Evolutionary conservation across 2,329 filamentous ascomycete species (phyloP).

Genomic region (Colletotrichum orbiculare): DNA sequence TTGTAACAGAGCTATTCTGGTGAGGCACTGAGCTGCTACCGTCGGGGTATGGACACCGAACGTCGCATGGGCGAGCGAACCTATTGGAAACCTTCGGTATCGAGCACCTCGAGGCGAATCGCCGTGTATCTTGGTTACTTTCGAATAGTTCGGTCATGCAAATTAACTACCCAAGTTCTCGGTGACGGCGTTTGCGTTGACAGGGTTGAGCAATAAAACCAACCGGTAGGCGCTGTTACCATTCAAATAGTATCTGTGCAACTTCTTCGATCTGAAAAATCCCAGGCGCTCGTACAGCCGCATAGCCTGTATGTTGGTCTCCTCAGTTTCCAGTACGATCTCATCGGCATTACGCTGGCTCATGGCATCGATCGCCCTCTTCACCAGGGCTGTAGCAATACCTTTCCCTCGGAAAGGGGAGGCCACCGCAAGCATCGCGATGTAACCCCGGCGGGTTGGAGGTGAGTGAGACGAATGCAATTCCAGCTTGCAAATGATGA

Average conservation of each 20-base stretch:
- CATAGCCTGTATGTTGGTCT: slow-evolving; percentile 89
- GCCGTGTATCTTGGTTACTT: too few relatives aligned
- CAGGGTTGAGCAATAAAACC: slow-evolving; percentile 78
- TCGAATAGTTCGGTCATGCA: neutral
- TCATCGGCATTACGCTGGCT: slow-evolving; percentile 85
- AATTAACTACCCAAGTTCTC: slow-evolving; percentile 48
- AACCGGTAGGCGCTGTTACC: slow-evolving; percentile 94
- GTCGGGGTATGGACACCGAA: too few relatives aligned
- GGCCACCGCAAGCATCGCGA: slow-evolving; percentile 96
- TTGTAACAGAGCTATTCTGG: too few relatives aligned
- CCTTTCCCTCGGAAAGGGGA: slow-evolving; percentile 83
- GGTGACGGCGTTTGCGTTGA: slow-evolving; percentile 53
- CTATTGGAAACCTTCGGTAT: too few relatives aligned
- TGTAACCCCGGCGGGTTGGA: slow-evolving; percentile 85
- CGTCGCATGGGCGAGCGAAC: too few relatives aligned
- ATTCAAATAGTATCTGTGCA: slow-evolving; percentile 96
- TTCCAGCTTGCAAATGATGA: slow-evolving; percentile 95
- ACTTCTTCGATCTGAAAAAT: slow-evolving; percentile 89
- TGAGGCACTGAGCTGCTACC: too few relatives aligned
- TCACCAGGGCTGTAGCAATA: slow-evolving; percentile 90
- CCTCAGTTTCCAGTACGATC: slow-evolving; percentile 95
- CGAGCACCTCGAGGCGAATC: too few relatives aligned
- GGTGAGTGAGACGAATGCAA: slow-evolving; percentile 84
- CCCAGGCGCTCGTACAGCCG: slow-evolving; percentile 93
- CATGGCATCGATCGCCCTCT: slow-evolving; percentile 93